Evolutionary conservation across 805 yeast genomes (phyloP), one percentile per base, ranked within the genome.

Genomic region (Kodamaea restingae): DNA sequence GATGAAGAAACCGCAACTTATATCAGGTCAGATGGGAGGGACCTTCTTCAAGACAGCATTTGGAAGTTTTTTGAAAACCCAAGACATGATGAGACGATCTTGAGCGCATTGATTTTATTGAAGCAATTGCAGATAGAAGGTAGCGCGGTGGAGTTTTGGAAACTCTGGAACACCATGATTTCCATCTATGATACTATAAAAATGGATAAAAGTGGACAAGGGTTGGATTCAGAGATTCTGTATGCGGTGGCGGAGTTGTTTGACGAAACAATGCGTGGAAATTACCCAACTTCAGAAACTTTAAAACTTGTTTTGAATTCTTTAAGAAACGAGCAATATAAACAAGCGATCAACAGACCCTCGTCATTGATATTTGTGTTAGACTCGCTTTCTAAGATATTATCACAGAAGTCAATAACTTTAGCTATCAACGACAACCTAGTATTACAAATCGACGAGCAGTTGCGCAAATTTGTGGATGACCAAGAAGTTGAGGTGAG

Each of bases 401-500:
- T 63, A 22, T 46, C 43, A 1, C 36, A 41, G 30, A 52, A 46
- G 20, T 45, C 58, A 2, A 42, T 52, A 8, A 35, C 50, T 4
- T 34, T 58, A 7, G 17, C 45, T 4, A 36, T 63, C 5, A 43
- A 43, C 29, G 56, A 53, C 7, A 36, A 43, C 2, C 31, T 58
- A 10, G 48, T 54, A 10, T 8, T 15, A 10, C 42, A 43, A 7
- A 41, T 71, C n/a, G 73, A 69, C 46, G 42, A 52, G 4, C 48
- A 47, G 2, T 41, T 71, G 9, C 48, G 47, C 33, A 46, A 47
- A 15, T 53, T 54, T 24, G 42, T 71, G 18, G 47, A 50, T 24
- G 58, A 65, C 38, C 51, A 49, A 2, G 54, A 55, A 15, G 67
- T 71, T 2, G 64, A 55, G 15, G 46, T 71, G 14, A 55, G 79